Evolutionary conservation across 192 early-diverging fungal genomes (phyloP).

Genomic region (Dissophora ornata): DNA sequence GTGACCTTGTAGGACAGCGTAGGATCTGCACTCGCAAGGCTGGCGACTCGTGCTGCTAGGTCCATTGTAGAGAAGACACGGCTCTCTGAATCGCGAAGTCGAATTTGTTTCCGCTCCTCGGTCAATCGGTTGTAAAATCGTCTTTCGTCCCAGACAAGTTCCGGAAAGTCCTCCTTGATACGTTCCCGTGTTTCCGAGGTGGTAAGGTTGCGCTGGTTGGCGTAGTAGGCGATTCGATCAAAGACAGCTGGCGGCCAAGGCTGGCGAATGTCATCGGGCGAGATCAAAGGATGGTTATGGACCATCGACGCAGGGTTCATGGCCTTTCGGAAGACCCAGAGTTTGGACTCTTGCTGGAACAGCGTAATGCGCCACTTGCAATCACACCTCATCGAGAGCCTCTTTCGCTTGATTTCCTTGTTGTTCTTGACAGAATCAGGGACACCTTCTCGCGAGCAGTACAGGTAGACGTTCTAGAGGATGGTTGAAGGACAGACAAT

Average conservation of each 20-base stretch:
- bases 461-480: constrained; percentile 67
- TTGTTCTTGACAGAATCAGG: constrained; percentile 64
- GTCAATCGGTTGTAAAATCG: constrained; percentile 68
- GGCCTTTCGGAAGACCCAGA: constrained; percentile 69
- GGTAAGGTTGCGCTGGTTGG: constrained; percentile 56
- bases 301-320: constrained; percentile 63
- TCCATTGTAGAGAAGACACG: constrained; percentile 57
- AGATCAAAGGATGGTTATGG: constrained; percentile 66
- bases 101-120: constrained; percentile 62
- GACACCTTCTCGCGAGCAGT: constrained; percentile 69
- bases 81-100: constrained; percentile 55
- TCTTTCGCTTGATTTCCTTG: constrained; percentile 64
- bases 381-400: constrained; percentile 66
- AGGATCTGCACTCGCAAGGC: constrained; percentile 39
- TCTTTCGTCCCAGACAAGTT: constrained; percentile 66
- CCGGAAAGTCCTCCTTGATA: constrained; percentile 65
- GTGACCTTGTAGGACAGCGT: constrained; percentile 37
- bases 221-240: constrained; percentile 62
- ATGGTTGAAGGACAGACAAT: no score
- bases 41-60: constrained; percentile 60
- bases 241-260: constrained; percentile 64
- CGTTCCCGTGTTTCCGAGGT: constrained; percentile 59
- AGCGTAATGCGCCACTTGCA: constrained; percentile 70
- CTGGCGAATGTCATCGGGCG: constrained; percentile 63
- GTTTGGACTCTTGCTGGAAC: constrained; percentile 62